Base-by-base conservation (phyloP, 148 eudicot genomes). In the Hydrangea macrophylla region DNA sequence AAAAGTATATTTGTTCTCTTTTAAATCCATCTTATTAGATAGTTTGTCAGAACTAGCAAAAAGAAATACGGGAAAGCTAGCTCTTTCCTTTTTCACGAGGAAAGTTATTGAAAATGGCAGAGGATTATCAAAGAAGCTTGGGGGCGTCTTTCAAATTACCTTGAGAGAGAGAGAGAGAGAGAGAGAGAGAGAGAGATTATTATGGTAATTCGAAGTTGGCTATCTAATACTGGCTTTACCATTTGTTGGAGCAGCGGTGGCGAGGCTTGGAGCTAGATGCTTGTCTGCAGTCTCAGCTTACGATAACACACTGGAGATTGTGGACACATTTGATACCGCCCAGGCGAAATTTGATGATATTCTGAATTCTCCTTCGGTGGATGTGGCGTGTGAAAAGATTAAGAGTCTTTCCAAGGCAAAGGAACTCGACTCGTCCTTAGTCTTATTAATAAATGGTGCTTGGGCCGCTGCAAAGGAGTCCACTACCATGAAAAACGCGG, bases 401-500 rank as follows among this genome's bases (percentile, higher is more conserved):
- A 87, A 78, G 75, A 88, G 91, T 78, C 91, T 94, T 69, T 91
- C 97, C 51, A 94, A 90, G 83, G 85, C 85, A 69, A 94, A 94
- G 74, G 90, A 87, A 73, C 97, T 94, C 3, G 97, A 94, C 66
- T 94, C 99, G 42, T 94, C 99, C 62, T 84, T 94, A 67, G 87
- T 94, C 59, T 70, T 90, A 32, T 80, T 94, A 81, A 90, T 90
- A 55, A 90, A 91, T 68, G 80, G 92, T 72, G 93, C 99, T 66
- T 94, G 97, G 97, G 97, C 99, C 68, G 80, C 86, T 26, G 97
- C 99, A 58, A 91, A 80, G 79, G 99, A 85, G 50, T 94, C 97
- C 9, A 39, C 85, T 60, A 85, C 99, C 51, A 94, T 94, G 99
- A 88, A 77, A 73, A 81, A 87, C 67, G 99, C 90, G 99, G 99